Percentiles rank a stretch among this genome's conserved stretches.
Conservation (phyloP, 495 filamentous ascomycete genomes). For the Cercophora sp. region DNA sequence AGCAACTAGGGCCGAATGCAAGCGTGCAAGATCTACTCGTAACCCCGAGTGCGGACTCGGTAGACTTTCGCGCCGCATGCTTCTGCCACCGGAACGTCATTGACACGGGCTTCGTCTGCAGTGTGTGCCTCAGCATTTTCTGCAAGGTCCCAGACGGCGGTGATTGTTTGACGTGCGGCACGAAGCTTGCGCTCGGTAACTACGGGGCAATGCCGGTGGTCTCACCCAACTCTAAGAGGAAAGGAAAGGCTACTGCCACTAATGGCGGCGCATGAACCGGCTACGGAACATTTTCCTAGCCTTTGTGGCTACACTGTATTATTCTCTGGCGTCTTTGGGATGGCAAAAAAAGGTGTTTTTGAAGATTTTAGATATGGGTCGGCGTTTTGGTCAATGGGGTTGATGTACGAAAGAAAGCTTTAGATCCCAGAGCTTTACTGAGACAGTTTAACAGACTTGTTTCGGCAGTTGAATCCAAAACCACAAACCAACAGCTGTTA, state of each 20-base stretch:
- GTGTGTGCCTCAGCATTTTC: conserved; percentile 82
- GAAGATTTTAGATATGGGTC: too few relatives aligned
- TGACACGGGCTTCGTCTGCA: conserved; percentile 91
- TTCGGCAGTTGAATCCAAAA: too few relatives aligned
- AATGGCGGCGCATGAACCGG: background rate
- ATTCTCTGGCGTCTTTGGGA: too few relatives aligned
- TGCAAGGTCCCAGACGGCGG: conserved; percentile 49
- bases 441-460: too few relatives aligned
- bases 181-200: conserved; percentile 68
- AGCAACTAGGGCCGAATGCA: conserved; percentile 8
- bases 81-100: conserved; percentile 93
- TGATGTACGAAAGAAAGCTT: too few relatives aligned
- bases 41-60: conserved; percentile 73
- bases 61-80: conserved; percentile 95
- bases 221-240: conserved; percentile 57
- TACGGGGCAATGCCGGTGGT: conserved; percentile 73
- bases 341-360: too few relatives aligned
- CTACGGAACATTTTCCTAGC: too few relatives aligned
- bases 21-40: conserved; percentile 48
- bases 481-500: too few relatives aligned
- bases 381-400: too few relatives aligned
- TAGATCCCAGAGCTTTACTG: too few relatives aligned
- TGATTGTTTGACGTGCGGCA: conserved; percentile 87
- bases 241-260: too few relatives aligned
- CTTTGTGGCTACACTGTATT: too few relatives aligned